phyloP scores from a whole-genome alignment of 202 grass and related monocot species.

The Bolboschoenoplectus hybrid region DNA sequence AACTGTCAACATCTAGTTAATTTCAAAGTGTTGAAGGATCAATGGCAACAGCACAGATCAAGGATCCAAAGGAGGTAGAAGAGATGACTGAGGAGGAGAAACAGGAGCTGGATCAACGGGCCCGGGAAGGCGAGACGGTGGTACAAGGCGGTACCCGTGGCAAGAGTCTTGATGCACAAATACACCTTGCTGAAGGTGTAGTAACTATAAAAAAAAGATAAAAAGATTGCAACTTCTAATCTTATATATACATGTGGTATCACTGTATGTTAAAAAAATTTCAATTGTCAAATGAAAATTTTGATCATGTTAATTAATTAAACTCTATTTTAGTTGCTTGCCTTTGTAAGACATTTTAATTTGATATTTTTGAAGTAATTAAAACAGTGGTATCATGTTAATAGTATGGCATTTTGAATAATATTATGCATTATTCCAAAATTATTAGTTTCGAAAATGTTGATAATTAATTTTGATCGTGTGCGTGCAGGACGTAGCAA shows the following conservation, averaged over 20 bases:
- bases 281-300: too few relatives aligned
- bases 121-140: conserved; percentile 34
- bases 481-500: neutral
- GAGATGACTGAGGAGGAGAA: conserved; percentile 10
- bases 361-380: too few relatives aligned
- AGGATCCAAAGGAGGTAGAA: conserved; percentile 9
- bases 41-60: neutral
- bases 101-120: conserved; percentile 37
- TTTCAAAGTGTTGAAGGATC: neutral
- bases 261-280: too few relatives aligned
- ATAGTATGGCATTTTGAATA: too few relatives aligned
- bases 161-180: conserved; percentile 43
- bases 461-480: too few relatives aligned
- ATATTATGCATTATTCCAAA: neutral
- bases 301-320: too few relatives aligned
- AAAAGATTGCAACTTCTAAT: too few relatives aligned
- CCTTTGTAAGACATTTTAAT: too few relatives aligned
- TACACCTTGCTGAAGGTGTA: conserved; percentile 44
- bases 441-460: neutral
- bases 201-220: neutral
- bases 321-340: too few relatives aligned
- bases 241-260: too few relatives aligned
- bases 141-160: conserved; percentile 39
- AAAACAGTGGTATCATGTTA: too few relatives aligned
- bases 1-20: too few relatives aligned